Evolutionary conservation across 106 monocot genomes (phyloP).

Genomic region (Dendrobium chrysotoxum): DNA sequence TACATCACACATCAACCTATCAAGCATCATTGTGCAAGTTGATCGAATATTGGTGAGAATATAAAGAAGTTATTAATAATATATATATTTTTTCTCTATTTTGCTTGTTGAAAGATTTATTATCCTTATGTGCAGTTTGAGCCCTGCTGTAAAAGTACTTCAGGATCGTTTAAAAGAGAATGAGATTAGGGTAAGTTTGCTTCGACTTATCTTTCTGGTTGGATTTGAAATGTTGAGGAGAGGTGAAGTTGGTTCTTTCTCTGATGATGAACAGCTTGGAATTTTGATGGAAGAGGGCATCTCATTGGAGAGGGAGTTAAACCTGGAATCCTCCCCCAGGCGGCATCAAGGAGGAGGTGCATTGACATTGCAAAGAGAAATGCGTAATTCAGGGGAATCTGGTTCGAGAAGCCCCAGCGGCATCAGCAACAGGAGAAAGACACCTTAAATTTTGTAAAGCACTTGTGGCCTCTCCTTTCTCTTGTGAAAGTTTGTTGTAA

Average conservation of each 20-base stretch:
- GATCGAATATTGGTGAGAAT: conserved; percentile 75
- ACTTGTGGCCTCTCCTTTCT: background rate
- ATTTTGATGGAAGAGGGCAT: background rate
- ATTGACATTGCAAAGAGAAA: conserved; percentile 1
- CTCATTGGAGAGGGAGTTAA: conserved; percentile 1
- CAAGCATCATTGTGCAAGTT: conserved; percentile 96
- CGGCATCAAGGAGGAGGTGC: background rate
- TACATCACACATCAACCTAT: conserved; percentile 91
- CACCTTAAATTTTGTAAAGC: conserved; percentile 11
- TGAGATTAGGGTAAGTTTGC: conserved; percentile 57
- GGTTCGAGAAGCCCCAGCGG: conserved; percentile 22
- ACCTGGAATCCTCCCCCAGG: background rate
- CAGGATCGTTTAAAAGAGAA: conserved; percentile 72
- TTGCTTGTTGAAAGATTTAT: background rate
- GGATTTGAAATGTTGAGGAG: background rate
- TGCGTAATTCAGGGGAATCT: conserved; percentile 10
- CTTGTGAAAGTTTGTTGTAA: background rate
- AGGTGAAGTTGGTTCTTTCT: background rate
- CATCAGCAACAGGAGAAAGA: conserved; percentile 26
- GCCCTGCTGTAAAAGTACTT: conserved; percentile 69
- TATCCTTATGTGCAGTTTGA: conserved; percentile 42
- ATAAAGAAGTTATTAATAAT: background rate
- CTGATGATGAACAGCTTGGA: conserved; percentile 4
- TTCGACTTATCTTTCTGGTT: background rate
- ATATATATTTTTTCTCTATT: background rate